A percentile compares a stretch with the other conserved stretches of the same genome.
Conservation (phyloP, 495 filamentous ascomycete genomes). For the Paragyromitra xinjiangensis region DNA sequence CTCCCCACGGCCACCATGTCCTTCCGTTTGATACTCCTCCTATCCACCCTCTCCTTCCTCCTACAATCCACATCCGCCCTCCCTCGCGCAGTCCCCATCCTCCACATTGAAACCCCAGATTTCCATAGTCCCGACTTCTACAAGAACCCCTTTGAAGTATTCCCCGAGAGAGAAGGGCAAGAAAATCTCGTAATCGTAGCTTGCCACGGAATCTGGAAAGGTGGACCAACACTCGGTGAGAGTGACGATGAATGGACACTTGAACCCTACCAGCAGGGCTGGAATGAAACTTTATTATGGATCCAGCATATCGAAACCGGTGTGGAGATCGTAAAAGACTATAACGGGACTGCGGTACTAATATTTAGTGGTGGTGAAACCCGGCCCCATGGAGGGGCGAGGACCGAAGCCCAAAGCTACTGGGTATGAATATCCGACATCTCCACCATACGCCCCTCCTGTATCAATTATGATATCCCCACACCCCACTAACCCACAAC, state of each 20-base stretch:
- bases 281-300: slow-evolving; percentile 72
- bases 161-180: slow-evolving; percentile 6
- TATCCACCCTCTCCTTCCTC: neutral
- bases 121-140: neutral
- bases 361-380: slow-evolving; percentile 68
- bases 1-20: neutral
- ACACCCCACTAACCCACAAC: neutral
- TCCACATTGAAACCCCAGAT: neutral
- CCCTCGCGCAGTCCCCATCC: neutral
- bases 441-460: neutral
- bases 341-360: slow-evolving; percentile 61
- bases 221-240: slow-evolving; percentile 66
- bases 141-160: neutral
- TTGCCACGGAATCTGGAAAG: slow-evolving; percentile 79
- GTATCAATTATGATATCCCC: neutral
- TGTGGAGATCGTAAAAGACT: slow-evolving; percentile 59
- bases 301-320: slow-evolving; percentile 73
- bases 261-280: slow-evolving; percentile 63
- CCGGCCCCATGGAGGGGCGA: slow-evolving; percentile 22
- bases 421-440: slow-evolving; percentile 57
- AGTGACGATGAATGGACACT: slow-evolving; percentile 73
- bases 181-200: slow-evolving; percentile 73
- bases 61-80: neutral
- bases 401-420: slow-evolving; percentile 71
- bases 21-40: neutral